These are phyloP conservation scores for Calonectria henricotiae DNA, from an alignment of 2,329 filamentous ascomycete genomes.

Conservation along the genomic window DNA sequence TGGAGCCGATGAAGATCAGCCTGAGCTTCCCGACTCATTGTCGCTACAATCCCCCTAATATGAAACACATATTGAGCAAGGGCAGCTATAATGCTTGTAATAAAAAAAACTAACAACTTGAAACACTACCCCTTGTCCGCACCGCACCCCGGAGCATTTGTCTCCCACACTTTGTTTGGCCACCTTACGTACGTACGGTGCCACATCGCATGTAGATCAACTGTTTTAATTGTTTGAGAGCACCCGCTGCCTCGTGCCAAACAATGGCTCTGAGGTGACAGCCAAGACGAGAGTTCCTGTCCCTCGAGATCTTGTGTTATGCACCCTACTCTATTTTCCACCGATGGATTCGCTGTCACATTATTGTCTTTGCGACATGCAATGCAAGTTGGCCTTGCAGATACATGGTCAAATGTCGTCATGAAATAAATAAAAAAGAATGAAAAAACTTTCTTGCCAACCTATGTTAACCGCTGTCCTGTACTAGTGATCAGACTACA, in stretches of 20 bases:
- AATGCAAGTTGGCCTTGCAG: neutral
- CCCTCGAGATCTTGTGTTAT: neutral
- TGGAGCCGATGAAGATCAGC: conserved; percentile 36
- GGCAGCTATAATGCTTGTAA: conserved; percentile 39
- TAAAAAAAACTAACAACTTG: conserved; percentile 37
- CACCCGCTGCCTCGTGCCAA: neutral
- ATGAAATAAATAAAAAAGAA: too few relatives aligned
- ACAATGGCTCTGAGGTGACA: conserved; percentile 23
- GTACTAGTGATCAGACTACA: neutral
- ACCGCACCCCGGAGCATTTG: conserved; percentile 29
- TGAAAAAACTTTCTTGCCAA: neutral
- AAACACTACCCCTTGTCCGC: conserved; percentile 28
- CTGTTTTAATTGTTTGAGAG: conserved; percentile 24
- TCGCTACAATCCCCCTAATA: conserved; percentile 27
- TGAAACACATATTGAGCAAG: conserved; percentile 40
- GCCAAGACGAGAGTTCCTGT: conserved; percentile 25
- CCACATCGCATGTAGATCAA: conserved; percentile 44
- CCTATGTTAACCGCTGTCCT: neutral
- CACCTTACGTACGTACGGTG: conserved; percentile 37
- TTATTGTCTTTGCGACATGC: neutral
- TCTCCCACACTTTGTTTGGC: conserved; percentile 38
- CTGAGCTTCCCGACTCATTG: conserved; percentile 21
- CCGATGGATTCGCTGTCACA: conserved; percentile 1
- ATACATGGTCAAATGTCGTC: neutral
- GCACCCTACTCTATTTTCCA: neutral